Conservation (phyloP, 2,329 filamentous ascomycete genomes). For the Sporothrix phasma region DNA sequence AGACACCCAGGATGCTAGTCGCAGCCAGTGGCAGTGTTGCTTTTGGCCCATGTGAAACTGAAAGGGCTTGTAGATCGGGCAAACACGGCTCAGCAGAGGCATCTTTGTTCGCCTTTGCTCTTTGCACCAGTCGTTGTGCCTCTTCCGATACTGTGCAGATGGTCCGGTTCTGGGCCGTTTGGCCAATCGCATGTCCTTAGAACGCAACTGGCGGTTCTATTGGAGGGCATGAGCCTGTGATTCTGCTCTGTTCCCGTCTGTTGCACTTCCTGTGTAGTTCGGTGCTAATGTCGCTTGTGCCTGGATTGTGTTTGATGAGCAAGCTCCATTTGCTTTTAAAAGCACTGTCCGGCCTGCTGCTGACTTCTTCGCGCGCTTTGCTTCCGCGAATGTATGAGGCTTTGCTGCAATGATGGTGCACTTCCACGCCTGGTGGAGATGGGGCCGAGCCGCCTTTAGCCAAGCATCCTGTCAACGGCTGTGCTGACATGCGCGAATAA, state of each 20-base stretch:
- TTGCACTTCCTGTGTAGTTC: no score
- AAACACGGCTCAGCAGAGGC: slow-evolving; percentile 6
- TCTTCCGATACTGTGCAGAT: not conserved
- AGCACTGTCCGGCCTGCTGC: not conserved
- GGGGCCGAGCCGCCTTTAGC: not conserved
- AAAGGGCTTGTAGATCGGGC: not conserved
- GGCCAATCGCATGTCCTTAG: not conserved
- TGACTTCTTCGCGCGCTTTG: not conserved
- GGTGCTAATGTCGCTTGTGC: not conserved
- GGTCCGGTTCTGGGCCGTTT: not conserved
- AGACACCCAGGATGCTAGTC: not conserved
- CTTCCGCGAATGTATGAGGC: not conserved
- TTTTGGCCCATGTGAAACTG: slow-evolving; percentile 11
- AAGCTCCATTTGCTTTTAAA: not conserved
- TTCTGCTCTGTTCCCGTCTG: no score
- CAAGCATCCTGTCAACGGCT: not conserved
- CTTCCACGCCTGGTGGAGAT: not conserved
- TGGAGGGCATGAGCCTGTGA: not conserved
- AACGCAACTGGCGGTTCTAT: not conserved
- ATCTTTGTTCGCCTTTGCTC: not conserved
- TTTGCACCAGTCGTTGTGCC: not conserved
- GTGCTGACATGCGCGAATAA: no score
- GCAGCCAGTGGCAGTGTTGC: slow-evolving; percentile 11
- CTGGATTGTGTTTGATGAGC: not conserved
- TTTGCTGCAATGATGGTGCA: not conserved